Evolutionary conservation across 2,329 filamentous ascomycete genomes (phyloP).

Genomic region (Cylindrodendrum hubeiense): DNA sequence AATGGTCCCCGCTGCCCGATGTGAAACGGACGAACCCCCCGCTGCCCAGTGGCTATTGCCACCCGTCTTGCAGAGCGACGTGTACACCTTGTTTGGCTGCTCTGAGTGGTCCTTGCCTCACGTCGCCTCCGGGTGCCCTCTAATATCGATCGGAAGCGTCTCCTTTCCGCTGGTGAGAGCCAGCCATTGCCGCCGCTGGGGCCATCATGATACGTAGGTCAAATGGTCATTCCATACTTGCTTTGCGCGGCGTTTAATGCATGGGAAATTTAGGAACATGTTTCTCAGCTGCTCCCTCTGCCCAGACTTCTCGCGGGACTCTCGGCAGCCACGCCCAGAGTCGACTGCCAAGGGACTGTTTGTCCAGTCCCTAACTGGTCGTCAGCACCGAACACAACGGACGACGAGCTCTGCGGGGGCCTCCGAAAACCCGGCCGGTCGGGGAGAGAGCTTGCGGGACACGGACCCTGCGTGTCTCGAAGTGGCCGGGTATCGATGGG

Average conservation of each 20-base stretch:
- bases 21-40: constrained; percentile 19
- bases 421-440: constrained; percentile 28
- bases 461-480: constrained; percentile 40
- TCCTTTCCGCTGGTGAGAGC: constrained; percentile 9
- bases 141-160: constrained; percentile 34
- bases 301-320: background rate
- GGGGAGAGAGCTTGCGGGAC: constrained; percentile 36
- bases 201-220: constrained; percentile 16
- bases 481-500: constrained; percentile 31
- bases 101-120: background rate
- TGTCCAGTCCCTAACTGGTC: constrained; percentile 39
- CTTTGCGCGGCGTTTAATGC: constrained; percentile 17
- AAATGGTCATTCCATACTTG: constrained; percentile 1
- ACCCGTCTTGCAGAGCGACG: constrained; percentile 13
- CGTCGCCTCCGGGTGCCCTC: constrained; percentile 20
- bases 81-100: constrained; percentile 14
- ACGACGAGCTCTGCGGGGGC: constrained; percentile 32
- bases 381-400: constrained; percentile 33
- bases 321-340: background rate
- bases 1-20: constrained; percentile 4
- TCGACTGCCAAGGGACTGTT: constrained; percentile 33
- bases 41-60: constrained; percentile 12
- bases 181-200: constrained; percentile 15
- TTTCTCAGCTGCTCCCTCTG: constrained; percentile 12
- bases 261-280: constrained; percentile 7